Percentiles rank a stretch among this genome's conserved stretches.
These are phyloP conservation scores for Trametes punicea DNA, from an alignment of 768 basidiomycete genomes.

Conservation along the genomic window DNA sequence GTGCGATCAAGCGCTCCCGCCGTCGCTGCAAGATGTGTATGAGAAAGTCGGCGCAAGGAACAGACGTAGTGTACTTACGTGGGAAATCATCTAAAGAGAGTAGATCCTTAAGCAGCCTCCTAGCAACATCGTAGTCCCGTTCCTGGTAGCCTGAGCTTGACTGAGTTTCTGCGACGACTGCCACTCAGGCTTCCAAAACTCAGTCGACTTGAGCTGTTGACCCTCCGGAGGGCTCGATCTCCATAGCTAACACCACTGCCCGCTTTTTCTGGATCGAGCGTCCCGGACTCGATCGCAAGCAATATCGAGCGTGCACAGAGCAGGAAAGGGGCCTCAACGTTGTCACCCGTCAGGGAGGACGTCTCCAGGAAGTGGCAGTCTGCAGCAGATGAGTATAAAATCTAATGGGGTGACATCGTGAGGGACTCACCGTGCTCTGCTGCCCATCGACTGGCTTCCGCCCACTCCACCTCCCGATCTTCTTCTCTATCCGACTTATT, in stretches of 20 bases:
- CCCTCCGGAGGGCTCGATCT: constrained; percentile 85
- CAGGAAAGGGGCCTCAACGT: constrained; percentile 91
- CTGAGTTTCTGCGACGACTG: constrained; percentile 53
- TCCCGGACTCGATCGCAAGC: constrained; percentile 85
- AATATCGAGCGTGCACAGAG: constrained; percentile 85
- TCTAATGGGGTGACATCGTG: neutral
- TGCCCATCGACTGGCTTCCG: constrained; percentile 94
- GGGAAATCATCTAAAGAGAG: neutral
- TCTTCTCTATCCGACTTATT: constrained; percentile 96
- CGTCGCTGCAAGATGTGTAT: neutral
- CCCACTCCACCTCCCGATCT: constrained; percentile 92
- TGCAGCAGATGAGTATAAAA: constrained; percentile 33
- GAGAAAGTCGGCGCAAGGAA: constrained; percentile 2
- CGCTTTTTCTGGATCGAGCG: constrained; percentile 88
- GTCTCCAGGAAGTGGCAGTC: constrained; percentile 93
- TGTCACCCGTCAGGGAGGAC: constrained; percentile 89
- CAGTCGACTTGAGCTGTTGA: constrained; percentile 86
- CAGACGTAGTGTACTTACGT: constrained; percentile 9
- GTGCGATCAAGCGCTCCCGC: neutral
- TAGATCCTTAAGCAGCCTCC: constrained; percentile 5
- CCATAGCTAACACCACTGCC: constrained; percentile 97
- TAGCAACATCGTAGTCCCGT: constrained; percentile 59
- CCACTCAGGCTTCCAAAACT: constrained; percentile 82
- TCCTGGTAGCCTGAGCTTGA: constrained; percentile 62
- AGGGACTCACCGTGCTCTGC: constrained; percentile 77